Base-by-base conservation (phyloP, 192 early-diverging fungal species). In the Dissophora ornata region DNA sequence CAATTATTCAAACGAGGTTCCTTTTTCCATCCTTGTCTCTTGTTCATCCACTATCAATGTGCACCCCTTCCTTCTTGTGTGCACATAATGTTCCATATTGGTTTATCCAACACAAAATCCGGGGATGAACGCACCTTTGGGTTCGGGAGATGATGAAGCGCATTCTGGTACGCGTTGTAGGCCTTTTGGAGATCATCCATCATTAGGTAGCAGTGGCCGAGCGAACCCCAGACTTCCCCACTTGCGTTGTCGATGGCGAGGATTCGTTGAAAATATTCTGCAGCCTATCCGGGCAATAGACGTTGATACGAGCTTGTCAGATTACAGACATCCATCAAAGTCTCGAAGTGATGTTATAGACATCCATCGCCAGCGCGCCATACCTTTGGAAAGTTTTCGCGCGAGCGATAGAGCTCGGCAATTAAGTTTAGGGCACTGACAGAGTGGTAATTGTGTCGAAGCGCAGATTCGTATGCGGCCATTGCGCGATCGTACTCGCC, bases 181-280 rank as follows among this genome's bases (percentile, higher is more conserved):
- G 98, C 98, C 77, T 94, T 89, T 51, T 95, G 94, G 54, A 98
- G 83, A 54, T 98, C 90, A 82, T 97, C 97, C 84, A 93, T 87
- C 95, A 97, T 96, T 41, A 99, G 82, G 73, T 94, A 96, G 77
- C 96, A 97, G 74, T 98, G 96, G 18, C 96, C 98, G 30, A 91
- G 84, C 9, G 96, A 93, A 6, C 95, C 95, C 96, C 96, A 98
- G 25, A 94, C 90, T 62, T 98, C 97, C 30, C 96, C 96, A 79
- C 96, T 97, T 32, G 80, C 85, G 36, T 85, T 83, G 60, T 98
- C 91, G 56, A 94, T 89, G 59, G 81, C 80, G 21, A 99, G 82
- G 21, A 97, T 91, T 10, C 93, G 87, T 64, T 97, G 90, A 66
- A 97, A 99, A 82, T 91, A 96, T 44, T 96, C 95, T 5, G 95